Conservation (phyloP, 768 basidiomycete genomes). For the Pilatotrama ljubarskyi region DNA sequence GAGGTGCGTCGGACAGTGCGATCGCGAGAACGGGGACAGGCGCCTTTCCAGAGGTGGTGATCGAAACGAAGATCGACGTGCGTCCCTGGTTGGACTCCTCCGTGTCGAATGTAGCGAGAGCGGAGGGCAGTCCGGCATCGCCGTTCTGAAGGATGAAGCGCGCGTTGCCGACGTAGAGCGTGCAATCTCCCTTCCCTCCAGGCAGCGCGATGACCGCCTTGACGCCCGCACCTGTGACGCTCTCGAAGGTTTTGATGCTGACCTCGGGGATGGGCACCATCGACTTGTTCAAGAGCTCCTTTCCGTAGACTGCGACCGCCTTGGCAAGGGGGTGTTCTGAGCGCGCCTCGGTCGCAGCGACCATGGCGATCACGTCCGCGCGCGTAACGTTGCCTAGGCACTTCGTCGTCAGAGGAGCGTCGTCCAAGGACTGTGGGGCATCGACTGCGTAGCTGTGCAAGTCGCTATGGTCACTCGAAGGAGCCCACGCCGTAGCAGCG, state of each 20-base stretch:
- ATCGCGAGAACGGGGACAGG: conserved; percentile 73
- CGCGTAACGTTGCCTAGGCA: conserved; percentile 68
- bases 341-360: conserved; percentile 83
- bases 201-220: conserved; percentile 62
- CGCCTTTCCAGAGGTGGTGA: conserved; percentile 42
- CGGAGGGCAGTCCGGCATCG: conserved; percentile 53
- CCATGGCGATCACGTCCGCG: conserved; percentile 70
- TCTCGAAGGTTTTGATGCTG: conserved; percentile 74
- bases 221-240: conserved; percentile 87
- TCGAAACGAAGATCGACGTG: conserved; percentile 85
- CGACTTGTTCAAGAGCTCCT: conserved; percentile 51
- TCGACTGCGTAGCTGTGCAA: conserved; percentile 12
- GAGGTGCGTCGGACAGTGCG: conserved; percentile 85
- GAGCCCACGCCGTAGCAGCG: conserved; percentile 74
- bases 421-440: conserved; percentile 11
- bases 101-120: conserved; percentile 63
- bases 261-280: conserved; percentile 49
- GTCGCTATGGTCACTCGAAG: conserved; percentile 35
- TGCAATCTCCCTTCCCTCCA: conserved; percentile 46
- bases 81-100: conserved; percentile 73
- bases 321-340: conserved; percentile 97
- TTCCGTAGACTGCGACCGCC: conserved; percentile 85
- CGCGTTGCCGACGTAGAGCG: conserved; percentile 74
- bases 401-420: conserved; percentile 28
- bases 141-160: conserved; percentile 64